Evolutionary conservation across 2,329 filamentous ascomycete genomes (phyloP).

Genomic region (Talaromyces sp.): DNA sequence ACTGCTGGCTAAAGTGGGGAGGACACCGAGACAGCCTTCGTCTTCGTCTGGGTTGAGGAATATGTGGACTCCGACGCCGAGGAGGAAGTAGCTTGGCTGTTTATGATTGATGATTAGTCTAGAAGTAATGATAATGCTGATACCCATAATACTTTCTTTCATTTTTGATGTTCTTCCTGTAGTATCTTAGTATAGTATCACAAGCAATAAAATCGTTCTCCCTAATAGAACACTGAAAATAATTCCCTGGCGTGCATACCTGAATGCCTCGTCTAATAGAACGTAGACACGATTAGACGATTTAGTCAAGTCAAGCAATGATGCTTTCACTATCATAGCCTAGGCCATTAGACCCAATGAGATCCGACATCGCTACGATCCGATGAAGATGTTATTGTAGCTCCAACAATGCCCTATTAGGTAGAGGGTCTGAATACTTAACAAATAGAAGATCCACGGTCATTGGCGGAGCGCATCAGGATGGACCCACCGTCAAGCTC

Average conservation of each 20-base stretch:
- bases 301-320: background rate
- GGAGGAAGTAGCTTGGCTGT: background rate
- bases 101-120: background rate
- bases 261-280: background rate
- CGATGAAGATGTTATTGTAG: background rate
- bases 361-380: background rate
- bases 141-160: background rate
- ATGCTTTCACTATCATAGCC: background rate
- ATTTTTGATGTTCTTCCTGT: background rate
- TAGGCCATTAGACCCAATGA: too few species aligned
- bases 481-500: background rate
- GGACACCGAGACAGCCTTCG: slow-evolving; percentile 29
- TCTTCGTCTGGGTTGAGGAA: slow-evolving; percentile 29
- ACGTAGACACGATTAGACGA: background rate
- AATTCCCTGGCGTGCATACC: background rate
- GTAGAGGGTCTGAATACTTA: background rate
- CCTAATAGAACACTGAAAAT: background rate
- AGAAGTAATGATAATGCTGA: background rate
- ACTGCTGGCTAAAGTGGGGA: slow-evolving; percentile 36
- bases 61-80: slow-evolving; percentile 39
- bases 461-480: background rate
- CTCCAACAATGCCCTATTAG: background rate
- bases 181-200: background rate
- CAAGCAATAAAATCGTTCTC: background rate
- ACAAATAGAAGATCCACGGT: background rate